Evolutionary conservation across 495 filamentous ascomycete species (phyloP), one percentile per base, ranked within the genome.

Genomic region (Gamarada debralockiae): DNA sequence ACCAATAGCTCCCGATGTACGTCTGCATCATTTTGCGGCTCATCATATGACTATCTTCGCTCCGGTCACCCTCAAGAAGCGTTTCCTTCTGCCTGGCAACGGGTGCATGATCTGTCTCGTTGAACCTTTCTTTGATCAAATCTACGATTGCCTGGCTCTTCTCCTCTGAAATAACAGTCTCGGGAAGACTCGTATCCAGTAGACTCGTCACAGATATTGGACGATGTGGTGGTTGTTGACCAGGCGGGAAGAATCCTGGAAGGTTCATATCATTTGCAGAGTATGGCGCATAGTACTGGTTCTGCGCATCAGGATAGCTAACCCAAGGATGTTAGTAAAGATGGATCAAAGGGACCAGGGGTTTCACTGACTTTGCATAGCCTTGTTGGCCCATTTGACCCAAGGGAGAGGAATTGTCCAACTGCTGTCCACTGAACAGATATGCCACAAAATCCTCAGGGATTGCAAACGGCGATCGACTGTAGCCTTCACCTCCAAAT

Each of bases 1-100:
- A 75, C 93, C 93, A 98, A 67, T 90, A 98, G 13, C 90, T 93
- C 3, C 83, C 80, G 61, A 97, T 90, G 65, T 97, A 98, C 8
- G 83, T 82, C 70, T 96, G 89, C 87, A 98, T 95, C 86, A 93
- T 96, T 61, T 83, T 84, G 50, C 91, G 71, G 60, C 92, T 95
- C 52, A 97, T 70, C 61, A 95, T 84, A 65, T 97, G 92, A 23
- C 58, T 67, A 38, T 77, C 83, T 22, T 84, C 79, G 52, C 84
- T 81, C 48, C 83, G 77, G 51, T 93, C 84, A 15, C 90, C 91
- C 17, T 89, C 84, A 58, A 93, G 73, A 29, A 96, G 77, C 45
- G 78, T 80, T 42, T 89, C 87, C 59, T 90, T 90, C 52, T 86
- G 86, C 55, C 84, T 81, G 33, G 82, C 81, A 9, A 89, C 80